Base-by-base conservation (phyloP, 2,329 filamentous ascomycete genomes). In the Teratosphaeria epicoccoides region DNA sequence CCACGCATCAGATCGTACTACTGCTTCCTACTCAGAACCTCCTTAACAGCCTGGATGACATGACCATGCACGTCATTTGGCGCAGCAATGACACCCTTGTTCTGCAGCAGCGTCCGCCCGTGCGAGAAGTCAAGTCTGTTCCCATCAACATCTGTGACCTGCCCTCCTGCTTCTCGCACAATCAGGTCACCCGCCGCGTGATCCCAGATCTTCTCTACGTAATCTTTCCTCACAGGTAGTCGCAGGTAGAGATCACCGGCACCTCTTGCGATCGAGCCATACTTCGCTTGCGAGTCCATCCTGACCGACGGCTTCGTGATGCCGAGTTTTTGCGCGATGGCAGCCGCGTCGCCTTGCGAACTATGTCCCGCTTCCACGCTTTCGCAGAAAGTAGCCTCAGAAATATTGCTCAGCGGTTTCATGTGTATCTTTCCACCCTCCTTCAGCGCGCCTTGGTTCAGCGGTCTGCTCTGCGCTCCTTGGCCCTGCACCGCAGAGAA, bases 171-270 rank as follows among this genome's bases (percentile, higher is more conserved):
- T 72, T 98, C 94, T 52, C 90, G 79, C 40, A 97, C 93, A 59
- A 98, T 90, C 53, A 98, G 73, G 63, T 95, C 90, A 40, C 93
- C 93, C 11, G 91, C 93, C 17, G 93, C 93, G 69, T 98, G 93
- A 67, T 98, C 93, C 93, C 93, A 98, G 61, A 98, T 98, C 81
- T 98, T 98, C 78, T 98, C 93, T 69, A 95, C 83, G 73, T 98
- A 98, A 50, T 85, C 84, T 61, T 84, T 85, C 67, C 81, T 86
- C 24, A 88, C 85, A 3, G 93, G 93, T 53, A 98, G 74, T 50
- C 94, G 81, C 52, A 98, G 79, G 72, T 98, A 98, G 59, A 98
- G 84, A 66, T 98, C 93, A 47, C 90, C 93, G 4, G 90, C 89
- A 45, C 93, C 93, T 57, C 93, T 80, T 29, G 93, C 93, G 67